Evolutionary conservation across 768 basidiomycete species (phyloP).

Genomic region (Galerina sulciceps): DNA sequence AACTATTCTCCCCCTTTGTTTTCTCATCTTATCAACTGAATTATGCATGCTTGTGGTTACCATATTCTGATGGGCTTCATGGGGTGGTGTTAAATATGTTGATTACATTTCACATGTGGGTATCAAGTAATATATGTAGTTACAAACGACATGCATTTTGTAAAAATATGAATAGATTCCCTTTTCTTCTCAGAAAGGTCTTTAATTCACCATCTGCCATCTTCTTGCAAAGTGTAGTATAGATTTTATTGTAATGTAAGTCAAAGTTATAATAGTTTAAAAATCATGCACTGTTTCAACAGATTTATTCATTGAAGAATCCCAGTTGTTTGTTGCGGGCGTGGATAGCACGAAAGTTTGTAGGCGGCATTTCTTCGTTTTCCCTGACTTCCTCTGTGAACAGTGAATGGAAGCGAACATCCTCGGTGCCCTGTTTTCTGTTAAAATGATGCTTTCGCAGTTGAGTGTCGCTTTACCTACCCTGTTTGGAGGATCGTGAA

Average conservation of each 20-base stretch:
- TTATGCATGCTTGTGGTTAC: not conserved
- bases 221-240: not conserved
- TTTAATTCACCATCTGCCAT: constrained; percentile 7
- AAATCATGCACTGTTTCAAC: not conserved
- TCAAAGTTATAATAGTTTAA: not conserved
- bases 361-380: constrained; percentile 51
- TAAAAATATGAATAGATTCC: constrained; percentile 15
- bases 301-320: constrained; percentile 70
- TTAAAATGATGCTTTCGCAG: not conserved
- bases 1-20: not conserved
- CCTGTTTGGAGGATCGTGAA: constrained; percentile 77
- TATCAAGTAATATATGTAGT: not conserved
- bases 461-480: constrained; percentile 37
- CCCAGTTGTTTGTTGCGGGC: constrained; percentile 58
- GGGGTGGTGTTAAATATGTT: not conserved
- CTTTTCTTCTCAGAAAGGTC: constrained; percentile 1
- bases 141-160: not conserved
- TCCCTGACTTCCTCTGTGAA: constrained; percentile 62
- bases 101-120: not conserved
- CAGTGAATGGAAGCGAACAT: constrained; percentile 74
- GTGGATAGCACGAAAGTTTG: constrained; percentile 70
- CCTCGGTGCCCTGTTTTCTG: constrained; percentile 58
- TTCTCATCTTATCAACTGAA: not conserved
- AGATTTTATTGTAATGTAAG: not conserved
- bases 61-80: not conserved